Evolutionary conservation across 371 early-diverging fungal species (phyloP).

Genomic region (Mortierella sp.): DNA sequence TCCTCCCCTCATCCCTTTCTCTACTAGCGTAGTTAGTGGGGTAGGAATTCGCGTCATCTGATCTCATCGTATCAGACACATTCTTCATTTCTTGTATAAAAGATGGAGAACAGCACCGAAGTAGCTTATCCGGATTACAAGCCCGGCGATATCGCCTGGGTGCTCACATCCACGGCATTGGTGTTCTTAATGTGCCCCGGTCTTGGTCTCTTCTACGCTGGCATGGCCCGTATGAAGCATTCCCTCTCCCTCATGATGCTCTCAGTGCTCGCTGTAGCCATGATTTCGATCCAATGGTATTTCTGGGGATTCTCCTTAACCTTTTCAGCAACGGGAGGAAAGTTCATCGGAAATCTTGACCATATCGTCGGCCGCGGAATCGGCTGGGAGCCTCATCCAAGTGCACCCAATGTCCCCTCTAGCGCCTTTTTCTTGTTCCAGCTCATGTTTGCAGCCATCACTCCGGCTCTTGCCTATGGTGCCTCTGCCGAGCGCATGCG

Average conservation of each 20-base stretch:
- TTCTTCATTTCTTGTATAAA: not conserved
- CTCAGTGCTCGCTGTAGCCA: slow-evolving; percentile 79
- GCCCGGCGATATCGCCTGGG: slow-evolving; percentile 82
- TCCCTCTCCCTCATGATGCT: slow-evolving; percentile 87
- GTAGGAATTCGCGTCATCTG: slow-evolving; percentile 5
- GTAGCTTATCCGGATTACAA: slow-evolving; percentile 50
- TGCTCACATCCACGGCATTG: slow-evolving; percentile 66
- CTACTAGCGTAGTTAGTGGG: not conserved
- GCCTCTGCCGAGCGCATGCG: slow-evolving; percentile 89
- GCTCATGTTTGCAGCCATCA: slow-evolving; percentile 80
- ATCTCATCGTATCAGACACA: not conserved
- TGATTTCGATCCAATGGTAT: slow-evolving; percentile 92
- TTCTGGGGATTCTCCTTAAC: slow-evolving; percentile 89
- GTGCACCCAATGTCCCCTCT: slow-evolving; percentile 69
- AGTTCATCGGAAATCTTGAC: slow-evolving; percentile 84
- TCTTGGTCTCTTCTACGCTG: slow-evolving; percentile 87
- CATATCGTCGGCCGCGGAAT: slow-evolving; percentile 63
- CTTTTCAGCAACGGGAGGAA: slow-evolving; percentile 76
- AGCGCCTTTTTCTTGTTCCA: slow-evolving; percentile 79
- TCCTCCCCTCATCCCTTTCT: not conserved
- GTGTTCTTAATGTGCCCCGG: slow-evolving; percentile 77
- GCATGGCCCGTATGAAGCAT: slow-evolving; percentile 84
- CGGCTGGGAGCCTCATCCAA: slow-evolving; percentile 62
- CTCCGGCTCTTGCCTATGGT: slow-evolving; percentile 86
- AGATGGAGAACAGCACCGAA: slow-evolving; percentile 28